Base-by-base conservation (phyloP, 768 basidiomycete species). In the Phaeolepiota aurea region DNA sequence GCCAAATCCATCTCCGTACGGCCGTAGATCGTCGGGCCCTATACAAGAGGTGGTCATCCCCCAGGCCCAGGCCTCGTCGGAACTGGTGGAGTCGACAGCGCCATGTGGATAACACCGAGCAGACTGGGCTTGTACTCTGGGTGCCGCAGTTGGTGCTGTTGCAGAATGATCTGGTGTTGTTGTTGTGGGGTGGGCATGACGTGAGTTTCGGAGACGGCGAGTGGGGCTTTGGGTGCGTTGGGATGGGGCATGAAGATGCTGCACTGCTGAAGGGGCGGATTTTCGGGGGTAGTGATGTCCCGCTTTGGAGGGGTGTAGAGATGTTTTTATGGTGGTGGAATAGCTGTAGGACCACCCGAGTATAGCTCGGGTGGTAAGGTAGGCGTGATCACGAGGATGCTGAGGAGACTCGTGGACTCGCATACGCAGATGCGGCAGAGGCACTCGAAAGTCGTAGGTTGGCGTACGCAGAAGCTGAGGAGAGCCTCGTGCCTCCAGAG, bases 11-110 rank as follows among this genome's bases (percentile, higher is more conserved):
- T 50, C 16, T 72, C 68, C 15, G 68, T 76, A 14, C 69, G 58
- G 0, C 72, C 84, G 44, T 82, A 85, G 4, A 87, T 69, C 10
- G 85, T 86, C 18, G 69, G 66, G 7, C 68, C 66, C 5, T n/a
- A n/a, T n/a, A n/a, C n/a, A n/a, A n/a, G n/a, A n/a, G n/a, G n/a
- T n/a, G n/a, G 61, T 37, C 3, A 34, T 21, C 41, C 28, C n/a
- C n/a, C n/a, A n/a, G n/a, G n/a, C n/a, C n/a, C n/a, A n/a, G n/a
- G n/a, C n/a, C n/a, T n/a, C 5, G 18, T 35, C 1, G 25, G 25
- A 7, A 35, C 33, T 15, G 46, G 45, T 0, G 47, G 48, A n/a
- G n/a, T n/a, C 3, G 53, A 43, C 4, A 64, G 45, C 3, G 58
- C 58, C 55, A 64, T 54, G 20, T 51, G 51, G 38, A 68, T 54